These are phyloP conservation scores for Globisporangium solare DNA, from an alignment of 352 stramenopile genomes.

Conservation along the genomic window DNA sequence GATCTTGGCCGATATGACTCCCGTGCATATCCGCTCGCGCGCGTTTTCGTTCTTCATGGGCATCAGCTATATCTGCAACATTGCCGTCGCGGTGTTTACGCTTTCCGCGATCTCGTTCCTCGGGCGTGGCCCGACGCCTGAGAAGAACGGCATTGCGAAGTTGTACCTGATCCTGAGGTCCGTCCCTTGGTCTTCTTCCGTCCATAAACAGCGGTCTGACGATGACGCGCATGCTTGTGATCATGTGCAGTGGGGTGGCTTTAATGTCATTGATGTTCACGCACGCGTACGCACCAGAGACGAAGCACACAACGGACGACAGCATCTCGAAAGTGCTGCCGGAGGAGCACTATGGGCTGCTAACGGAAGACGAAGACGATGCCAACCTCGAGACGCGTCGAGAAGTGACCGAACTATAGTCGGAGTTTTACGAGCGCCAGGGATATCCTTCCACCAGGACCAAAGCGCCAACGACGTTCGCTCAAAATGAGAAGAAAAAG, in stretches of 20 bases:
- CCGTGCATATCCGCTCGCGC: conserved; percentile 76
- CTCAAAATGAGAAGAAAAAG: no score
- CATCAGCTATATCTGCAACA: conserved; percentile 84
- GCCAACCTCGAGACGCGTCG: conserved; percentile 25
- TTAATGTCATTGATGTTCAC: conserved; percentile 41
- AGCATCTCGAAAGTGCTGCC: conserved; percentile 10
- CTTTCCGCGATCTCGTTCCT: conserved; percentile 76
- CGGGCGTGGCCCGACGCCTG: conserved; percentile 46
- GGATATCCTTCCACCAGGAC: no score
- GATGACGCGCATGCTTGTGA: background rate
- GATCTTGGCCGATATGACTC: conserved; percentile 84
- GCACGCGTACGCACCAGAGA: conserved; percentile 52
- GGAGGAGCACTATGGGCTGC: conserved; percentile 41
- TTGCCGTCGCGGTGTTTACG: conserved; percentile 69
- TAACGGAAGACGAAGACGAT: conserved; percentile 23
- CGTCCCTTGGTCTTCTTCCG: no score
- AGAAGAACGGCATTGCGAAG: conserved; percentile 85
- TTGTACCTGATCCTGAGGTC: conserved; percentile 78
- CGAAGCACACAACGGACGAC: conserved; percentile 35
- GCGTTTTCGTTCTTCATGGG: conserved; percentile 86
- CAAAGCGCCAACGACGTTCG: no score
- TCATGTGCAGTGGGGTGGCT: conserved; percentile 32
- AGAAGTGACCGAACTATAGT: conserved; percentile 48
- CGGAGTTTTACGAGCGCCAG: no score
- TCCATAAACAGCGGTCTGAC: no score